These are phyloP conservation scores for Carallia pectinifolia DNA, from an alignment of 345 rosid genomes.

Conservation along the genomic window DNA sequence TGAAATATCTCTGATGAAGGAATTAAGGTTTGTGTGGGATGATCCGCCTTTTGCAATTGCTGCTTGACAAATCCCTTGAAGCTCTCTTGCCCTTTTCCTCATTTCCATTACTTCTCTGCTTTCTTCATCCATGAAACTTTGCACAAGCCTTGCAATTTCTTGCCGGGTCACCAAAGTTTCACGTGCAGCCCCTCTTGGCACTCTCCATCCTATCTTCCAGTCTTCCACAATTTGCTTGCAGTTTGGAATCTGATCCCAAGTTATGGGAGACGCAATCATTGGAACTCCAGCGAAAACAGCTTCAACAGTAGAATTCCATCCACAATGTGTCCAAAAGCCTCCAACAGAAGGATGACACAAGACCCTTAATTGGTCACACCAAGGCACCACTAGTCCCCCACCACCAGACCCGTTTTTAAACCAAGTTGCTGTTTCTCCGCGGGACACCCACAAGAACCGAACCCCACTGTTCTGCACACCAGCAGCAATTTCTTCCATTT, in stretches of 20 bases:
- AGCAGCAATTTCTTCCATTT: constrained; percentile 18
- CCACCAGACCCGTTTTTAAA: neutral
- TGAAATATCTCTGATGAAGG: neutral
- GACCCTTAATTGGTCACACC: constrained; percentile 24
- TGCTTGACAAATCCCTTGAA: constrained; percentile 1
- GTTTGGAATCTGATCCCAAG: constrained; percentile 15
- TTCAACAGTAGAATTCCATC: constrained; percentile 23
- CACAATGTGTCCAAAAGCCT: constrained; percentile 20
- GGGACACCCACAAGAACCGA: constrained; percentile 19
- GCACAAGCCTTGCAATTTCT: constrained; percentile 5
- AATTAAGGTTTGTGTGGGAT: constrained; percentile 1
- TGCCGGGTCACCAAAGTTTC: neutral
- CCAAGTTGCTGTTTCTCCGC: constrained; percentile 7
- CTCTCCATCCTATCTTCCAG: constrained; percentile 15
- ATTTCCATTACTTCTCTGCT: constrained; percentile 9
- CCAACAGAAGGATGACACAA: constrained; percentile 21
- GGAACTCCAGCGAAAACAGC: constrained; percentile 21
- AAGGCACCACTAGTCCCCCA: constrained; percentile 16
- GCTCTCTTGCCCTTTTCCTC: constrained; percentile 19
- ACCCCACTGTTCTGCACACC: constrained; percentile 12
- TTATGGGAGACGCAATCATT: constrained; percentile 20
- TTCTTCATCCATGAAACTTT: constrained; percentile 17
- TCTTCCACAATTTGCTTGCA: constrained; percentile 15
- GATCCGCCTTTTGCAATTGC: constrained; percentile 11
- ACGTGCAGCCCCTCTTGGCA: neutral